Percentiles rank a stretch among this genome's conserved stretches.
These are phyloP conservation scores for Lecanicillium sp. DNA, from an alignment of 2,329 filamentous ascomycete genomes.

Conservation along the genomic window DNA sequence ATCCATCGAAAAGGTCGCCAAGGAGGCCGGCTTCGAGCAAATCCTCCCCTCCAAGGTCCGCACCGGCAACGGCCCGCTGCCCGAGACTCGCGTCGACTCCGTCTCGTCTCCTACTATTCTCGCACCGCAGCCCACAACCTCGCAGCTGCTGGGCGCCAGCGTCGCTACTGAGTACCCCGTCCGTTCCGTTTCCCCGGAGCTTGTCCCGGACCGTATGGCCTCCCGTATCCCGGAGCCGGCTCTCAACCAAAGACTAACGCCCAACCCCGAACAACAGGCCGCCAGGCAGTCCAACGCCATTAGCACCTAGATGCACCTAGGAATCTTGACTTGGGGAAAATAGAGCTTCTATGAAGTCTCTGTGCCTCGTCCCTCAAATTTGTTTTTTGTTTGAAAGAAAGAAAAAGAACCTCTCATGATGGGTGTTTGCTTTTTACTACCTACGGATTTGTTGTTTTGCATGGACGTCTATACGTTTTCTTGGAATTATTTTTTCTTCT, in stretches of 20 bases:
- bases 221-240: constrained; percentile 44
- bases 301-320: constrained; percentile 12
- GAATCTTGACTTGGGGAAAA: neutral
- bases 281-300: constrained; percentile 18
- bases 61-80: constrained; percentile 36
- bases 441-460: too few relatives aligned
- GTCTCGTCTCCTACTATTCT: constrained; percentile 36
- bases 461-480: too few relatives aligned
- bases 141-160: constrained; percentile 43
- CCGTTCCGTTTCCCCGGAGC: constrained; percentile 48
- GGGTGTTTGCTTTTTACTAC: too few relatives aligned
- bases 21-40: constrained; percentile 47
- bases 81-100: constrained; percentile 33
- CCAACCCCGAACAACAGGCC: constrained; percentile 37
- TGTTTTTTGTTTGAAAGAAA: neutral
- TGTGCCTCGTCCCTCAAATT: too few relatives aligned
- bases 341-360: too few relatives aligned
- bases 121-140: constrained; percentile 47
- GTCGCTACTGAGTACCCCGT: constrained; percentile 47
- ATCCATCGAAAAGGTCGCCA: constrained; percentile 58
- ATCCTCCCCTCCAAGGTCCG: constrained; percentile 48
- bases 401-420: neutral
- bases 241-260: constrained; percentile 36
- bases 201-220: constrained; percentile 55
- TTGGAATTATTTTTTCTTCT: too few relatives aligned